Conservation (phyloP, 208 protist genomes). For the Leishmania gerbilli region DNA sequence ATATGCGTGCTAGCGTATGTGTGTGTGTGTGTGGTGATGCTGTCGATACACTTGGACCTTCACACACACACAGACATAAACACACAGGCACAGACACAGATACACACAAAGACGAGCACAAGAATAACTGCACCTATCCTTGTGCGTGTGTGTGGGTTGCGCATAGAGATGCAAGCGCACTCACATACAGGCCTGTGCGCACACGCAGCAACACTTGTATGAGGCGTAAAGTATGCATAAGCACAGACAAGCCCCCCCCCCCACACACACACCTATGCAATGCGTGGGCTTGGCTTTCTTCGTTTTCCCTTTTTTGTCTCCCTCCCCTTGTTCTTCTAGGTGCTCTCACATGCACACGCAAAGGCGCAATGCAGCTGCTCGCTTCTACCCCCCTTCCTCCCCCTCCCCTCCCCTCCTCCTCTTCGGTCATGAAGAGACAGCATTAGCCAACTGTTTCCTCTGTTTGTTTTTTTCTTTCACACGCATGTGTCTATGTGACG, state of each 20-base stretch:
- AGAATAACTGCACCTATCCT: background rate
- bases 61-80: background rate
- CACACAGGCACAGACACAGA: background rate
- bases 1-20: background rate
- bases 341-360: background rate
- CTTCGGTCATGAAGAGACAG: background rate
- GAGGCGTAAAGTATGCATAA: background rate
- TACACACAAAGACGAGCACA: background rate
- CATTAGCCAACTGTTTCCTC: background rate
- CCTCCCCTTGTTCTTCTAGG: background rate
- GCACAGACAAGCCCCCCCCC: background rate
- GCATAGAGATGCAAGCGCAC: background rate
- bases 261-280: background rate
- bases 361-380: slow-evolving; percentile 1
- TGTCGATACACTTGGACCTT: slow-evolving; percentile 6
- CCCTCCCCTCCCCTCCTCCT: background rate
- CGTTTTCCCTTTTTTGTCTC: background rate
- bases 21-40: background rate
- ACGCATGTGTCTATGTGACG: background rate
- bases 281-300: background rate
- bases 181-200: background rate
- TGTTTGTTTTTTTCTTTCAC: background rate
- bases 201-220: background rate
- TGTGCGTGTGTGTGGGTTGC: background rate
- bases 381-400: background rate